These are phyloP conservation scores for Somion occarium DNA, from an alignment of 1,284 basidiomycete genomes.

Conservation along the genomic window DNA sequence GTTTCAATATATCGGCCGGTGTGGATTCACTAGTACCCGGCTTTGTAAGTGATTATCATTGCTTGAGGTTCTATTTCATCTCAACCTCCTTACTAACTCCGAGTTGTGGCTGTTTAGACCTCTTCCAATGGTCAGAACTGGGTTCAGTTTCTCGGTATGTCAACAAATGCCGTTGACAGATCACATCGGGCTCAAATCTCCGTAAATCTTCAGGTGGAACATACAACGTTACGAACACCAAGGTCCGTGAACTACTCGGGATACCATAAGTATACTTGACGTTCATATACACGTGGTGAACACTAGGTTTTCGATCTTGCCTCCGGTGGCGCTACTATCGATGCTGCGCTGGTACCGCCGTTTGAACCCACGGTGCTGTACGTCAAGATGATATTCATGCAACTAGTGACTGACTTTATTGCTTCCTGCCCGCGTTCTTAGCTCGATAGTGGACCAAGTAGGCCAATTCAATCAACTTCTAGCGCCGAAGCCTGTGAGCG, in stretches of 20 bases:
- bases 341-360: constrained; percentile 53
- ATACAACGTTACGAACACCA: constrained; percentile 53
- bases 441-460: constrained; percentile 62
- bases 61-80: constrained; percentile 5
- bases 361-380: constrained; percentile 52
- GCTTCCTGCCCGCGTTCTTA: constrained; percentile 18
- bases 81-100: constrained; percentile 3
- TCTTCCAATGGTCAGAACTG: constrained; percentile 64
- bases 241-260: constrained; percentile 27
- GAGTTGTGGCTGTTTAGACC: constrained; percentile 27
- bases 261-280: neutral
- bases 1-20: constrained; percentile 57
- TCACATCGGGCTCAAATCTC: constrained; percentile 8
- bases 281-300: constrained; percentile 4
- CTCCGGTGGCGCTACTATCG: constrained; percentile 59
- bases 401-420: neutral
- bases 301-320: constrained; percentile 53
- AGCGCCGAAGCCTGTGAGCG: constrained; percentile 44
- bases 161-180: constrained; percentile 3
- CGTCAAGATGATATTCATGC: constrained; percentile 14
- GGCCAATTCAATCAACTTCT: constrained; percentile 49
- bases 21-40: constrained; percentile 49
- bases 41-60: constrained; percentile 34
- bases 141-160: constrained; percentile 49
- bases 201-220: constrained; percentile 27